Evolutionary conservation across 306 rosid genomes (phyloP), one percentile per base, ranked within the genome.

Genomic region (Betula pendula): DNA sequence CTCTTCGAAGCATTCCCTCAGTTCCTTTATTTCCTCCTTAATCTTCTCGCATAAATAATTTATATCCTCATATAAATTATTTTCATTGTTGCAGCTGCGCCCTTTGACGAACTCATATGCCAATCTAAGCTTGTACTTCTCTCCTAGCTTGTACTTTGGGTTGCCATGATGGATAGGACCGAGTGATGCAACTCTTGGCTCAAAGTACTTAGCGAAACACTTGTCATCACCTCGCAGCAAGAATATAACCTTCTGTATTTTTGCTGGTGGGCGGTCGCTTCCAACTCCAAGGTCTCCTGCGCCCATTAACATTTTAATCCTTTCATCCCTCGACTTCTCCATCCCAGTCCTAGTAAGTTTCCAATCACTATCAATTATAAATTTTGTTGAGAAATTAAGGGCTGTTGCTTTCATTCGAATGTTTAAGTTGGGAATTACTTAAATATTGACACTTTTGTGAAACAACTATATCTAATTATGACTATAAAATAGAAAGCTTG

Each of bases 131-230:
- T 77, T 81, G 75, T 53, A 38, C n/a, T 22, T 9, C 44, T 81
- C 62, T 6, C 70, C 55, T 11, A 72, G 22, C 22, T 47, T 0
- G 31, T 58, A 70, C 33, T 60, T 53, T 17, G 5, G 22, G 2
- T 67, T 71, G 0, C 33, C 38, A 71, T 71, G 78, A 38, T 72
- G 85, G 56, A 71, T 31, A 7, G 85, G 85, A 24, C 85, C 81
- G 1, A 81, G 9, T 19, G 79, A 63, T 13, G 77, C 40, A 14
- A 27, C 75, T 53, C 63, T 66, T 6, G 85, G 81, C 48, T 11
- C 40, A 33, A 63, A 72, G 66, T 9, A 77, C 19, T 66, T 77
- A 20, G 4, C 22, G 19, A 10, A 63, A 8, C 31, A 11, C 15
- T 6, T 1, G 16, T n/a, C n/a, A n/a, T 27, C 19, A 31, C 33